Evolutionary conservation across 2,329 filamentous ascomycete species (phyloP).

Genomic region (Aspergillus japonicus): DNA sequence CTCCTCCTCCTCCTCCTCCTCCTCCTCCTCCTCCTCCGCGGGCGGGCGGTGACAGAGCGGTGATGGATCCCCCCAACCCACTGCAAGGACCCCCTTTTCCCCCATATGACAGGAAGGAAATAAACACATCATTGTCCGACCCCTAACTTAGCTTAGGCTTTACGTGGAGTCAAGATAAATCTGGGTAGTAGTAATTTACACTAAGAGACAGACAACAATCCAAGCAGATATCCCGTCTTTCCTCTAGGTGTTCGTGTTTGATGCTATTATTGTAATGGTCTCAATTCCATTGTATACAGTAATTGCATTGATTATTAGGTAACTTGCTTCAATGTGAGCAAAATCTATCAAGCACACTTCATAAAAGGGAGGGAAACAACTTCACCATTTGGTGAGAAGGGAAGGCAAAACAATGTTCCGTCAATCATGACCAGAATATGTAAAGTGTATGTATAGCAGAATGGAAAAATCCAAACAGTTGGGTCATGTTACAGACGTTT

Average conservation of each 20-base stretch:
- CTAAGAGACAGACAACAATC: background rate
- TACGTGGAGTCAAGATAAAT: too few species aligned
- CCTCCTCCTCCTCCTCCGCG: background rate
- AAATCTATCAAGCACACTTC: constrained; percentile 1
- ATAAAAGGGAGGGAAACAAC: background rate
- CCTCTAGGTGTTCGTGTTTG: too few species aligned
- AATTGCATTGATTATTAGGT: background rate
- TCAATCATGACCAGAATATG: constrained; percentile 11
- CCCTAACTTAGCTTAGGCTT: too few species aligned
- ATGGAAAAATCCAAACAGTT: constrained; percentile 3
- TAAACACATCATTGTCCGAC: too few species aligned
- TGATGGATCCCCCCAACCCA: background rate
- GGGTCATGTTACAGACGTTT: constrained; percentile 21
- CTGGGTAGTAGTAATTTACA: background rate
- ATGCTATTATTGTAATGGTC: too few species aligned
- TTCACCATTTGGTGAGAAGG: background rate
- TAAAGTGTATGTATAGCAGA: constrained; percentile 15
- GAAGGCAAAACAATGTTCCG: constrained; percentile 5
- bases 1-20: constrained; percentile 7
- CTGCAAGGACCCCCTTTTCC: too few species aligned
- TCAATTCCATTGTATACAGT: too few species aligned
- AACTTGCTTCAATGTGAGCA: background rate
- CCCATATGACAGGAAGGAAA: too few species aligned
- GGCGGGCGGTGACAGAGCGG: constrained; percentile 21
- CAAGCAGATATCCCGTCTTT: too few species aligned